phyloP scores from a whole-genome alignment of 1,284 basidiomycete genomes.

The Irpex rosettiformis region DNA sequence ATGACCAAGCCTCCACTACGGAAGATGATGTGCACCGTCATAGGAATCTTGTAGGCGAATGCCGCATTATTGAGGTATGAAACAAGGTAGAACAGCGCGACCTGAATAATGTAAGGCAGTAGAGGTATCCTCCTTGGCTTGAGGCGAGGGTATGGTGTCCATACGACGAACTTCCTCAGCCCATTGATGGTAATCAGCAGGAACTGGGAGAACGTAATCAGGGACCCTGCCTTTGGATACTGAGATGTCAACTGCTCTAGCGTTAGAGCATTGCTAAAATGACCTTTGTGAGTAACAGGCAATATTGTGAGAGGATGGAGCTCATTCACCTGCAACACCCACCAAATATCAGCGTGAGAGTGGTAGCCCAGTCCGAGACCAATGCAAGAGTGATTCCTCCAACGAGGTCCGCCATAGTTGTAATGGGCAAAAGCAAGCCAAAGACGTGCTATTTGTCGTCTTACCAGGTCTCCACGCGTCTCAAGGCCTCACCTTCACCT shows the following conservation, averaged over 20 bases:
- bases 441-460: background rate
- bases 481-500: background rate
- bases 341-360: conserved; percentile 48
- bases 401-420: conserved; percentile 14
- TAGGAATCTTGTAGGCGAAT: conserved; percentile 84
- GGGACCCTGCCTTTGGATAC: conserved; percentile 64
- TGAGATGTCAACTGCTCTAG: conserved; percentile 63
- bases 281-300: conserved; percentile 23
- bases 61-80: conserved; percentile 91
- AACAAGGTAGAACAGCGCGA: conserved; percentile 77
- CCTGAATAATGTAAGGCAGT: conserved; percentile 75
- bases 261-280: conserved; percentile 64
- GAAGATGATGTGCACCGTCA: conserved; percentile 94
- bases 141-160: conserved; percentile 40
- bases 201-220: conserved; percentile 87
- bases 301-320: conserved; percentile 11
- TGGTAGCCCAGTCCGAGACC: conserved; percentile 39
- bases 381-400: conserved; percentile 22
- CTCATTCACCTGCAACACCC: conserved; percentile 56
- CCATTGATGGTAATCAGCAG: conserved; percentile 69
- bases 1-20: conserved; percentile 86
- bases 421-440: background rate
- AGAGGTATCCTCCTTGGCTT: conserved; percentile 71
- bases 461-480: too few relatives aligned
- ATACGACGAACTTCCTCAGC: conserved; percentile 52